Evolutionary conservation across 805 yeast species (phyloP).

Genomic region (Zygosaccharomyces pseudorouxii): DNA sequence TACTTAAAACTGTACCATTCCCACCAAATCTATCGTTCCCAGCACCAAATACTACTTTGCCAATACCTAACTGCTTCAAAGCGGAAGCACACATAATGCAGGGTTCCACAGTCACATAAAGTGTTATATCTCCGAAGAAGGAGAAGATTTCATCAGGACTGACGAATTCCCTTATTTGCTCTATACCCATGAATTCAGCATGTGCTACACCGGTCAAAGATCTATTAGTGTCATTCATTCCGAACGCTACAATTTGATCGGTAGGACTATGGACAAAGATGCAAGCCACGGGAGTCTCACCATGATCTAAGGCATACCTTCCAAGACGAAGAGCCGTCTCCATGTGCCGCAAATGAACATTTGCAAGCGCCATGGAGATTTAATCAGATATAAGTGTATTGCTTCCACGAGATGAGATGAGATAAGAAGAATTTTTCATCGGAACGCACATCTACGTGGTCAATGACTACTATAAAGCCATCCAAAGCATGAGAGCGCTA

Average conservation of each 20-base stretch:
- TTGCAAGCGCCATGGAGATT: conserved; percentile 2
- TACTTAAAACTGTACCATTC: conserved; percentile 75
- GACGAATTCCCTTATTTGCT: conserved; percentile 39
- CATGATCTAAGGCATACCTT: conserved; percentile 53
- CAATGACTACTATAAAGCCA: background rate
- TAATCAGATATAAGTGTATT: background rate
- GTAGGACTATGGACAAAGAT: conserved; percentile 49
- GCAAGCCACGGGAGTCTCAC: conserved; percentile 85
- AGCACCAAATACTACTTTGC: conserved; percentile 80
- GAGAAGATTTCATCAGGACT: conserved; percentile 24
- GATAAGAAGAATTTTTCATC: conserved; percentile 1
- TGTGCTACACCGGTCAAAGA: conserved; percentile 85
- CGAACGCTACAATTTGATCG: conserved; percentile 57
- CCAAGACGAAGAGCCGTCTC: conserved; percentile 52
- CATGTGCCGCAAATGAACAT: conserved; percentile 41
- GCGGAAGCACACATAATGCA: conserved; percentile 98
- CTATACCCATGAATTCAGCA: conserved; percentile 86
- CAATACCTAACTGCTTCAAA: conserved; percentile 70
- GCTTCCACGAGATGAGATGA: background rate
- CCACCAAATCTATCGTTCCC: conserved; percentile 97
- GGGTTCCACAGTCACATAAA: conserved; percentile 96
- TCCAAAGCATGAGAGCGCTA: background rate
- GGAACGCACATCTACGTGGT: background rate
- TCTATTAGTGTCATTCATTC: conserved; percentile 82
- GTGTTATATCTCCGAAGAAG: conserved; percentile 51